These are phyloP conservation scores for Zelopaecilomyces penicillatus DNA, from an alignment of 2,329 filamentous ascomycete genomes.

Conservation along the genomic window DNA sequence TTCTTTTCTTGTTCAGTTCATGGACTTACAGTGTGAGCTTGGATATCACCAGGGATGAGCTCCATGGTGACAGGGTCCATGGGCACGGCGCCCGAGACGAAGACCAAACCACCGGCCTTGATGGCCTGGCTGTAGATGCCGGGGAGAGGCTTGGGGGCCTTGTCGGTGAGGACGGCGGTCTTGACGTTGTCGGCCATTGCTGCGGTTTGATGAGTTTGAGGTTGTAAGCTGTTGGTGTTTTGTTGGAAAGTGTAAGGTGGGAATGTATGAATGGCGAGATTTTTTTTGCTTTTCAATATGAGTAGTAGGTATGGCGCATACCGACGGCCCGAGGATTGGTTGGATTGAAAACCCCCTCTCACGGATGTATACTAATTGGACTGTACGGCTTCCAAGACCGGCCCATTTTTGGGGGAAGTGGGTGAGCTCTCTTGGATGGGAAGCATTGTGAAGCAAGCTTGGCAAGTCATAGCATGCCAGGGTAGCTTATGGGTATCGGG, in stretches of 20 bases:
- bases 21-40: slow-evolving; percentile 48
- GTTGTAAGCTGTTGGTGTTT: neutral
- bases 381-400: no score
- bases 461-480: no score
- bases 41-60: slow-evolving; percentile 55
- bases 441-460: no score
- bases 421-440: no score
- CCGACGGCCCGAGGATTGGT: no score
- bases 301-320: no score
- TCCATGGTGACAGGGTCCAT: slow-evolving; percentile 50
- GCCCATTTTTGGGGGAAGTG: no score
- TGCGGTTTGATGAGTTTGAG: neutral
- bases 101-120: slow-evolving; percentile 59
- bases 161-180: slow-evolving; percentile 29
- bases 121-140: slow-evolving; percentile 48
- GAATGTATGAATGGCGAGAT: neutral
- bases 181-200: slow-evolving; percentile 22
- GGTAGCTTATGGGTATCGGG: no score
- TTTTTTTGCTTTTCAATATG: neutral
- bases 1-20: neutral
- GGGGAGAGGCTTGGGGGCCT: slow-evolving; percentile 32
- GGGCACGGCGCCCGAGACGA: slow-evolving; percentile 63
- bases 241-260: neutral
- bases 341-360: no score
- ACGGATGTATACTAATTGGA: no score